Base-by-base conservation (phyloP, 495 filamentous ascomycete genomes). In the Penicillium atrosanguineum region DNA sequence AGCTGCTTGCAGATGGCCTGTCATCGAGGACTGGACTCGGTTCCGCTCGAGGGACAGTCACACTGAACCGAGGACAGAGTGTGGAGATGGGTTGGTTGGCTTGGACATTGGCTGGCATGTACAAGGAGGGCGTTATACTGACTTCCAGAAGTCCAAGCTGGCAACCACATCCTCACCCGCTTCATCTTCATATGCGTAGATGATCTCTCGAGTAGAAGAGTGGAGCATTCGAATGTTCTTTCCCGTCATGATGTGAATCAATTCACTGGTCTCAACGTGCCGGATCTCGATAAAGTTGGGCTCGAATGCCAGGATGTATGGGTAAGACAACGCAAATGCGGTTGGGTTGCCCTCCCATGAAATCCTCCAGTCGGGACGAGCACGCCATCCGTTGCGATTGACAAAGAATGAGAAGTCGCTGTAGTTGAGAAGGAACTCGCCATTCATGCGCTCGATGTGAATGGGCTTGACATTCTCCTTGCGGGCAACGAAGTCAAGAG, bases 361-460 rank as follows among this genome's bases (percentile, higher is more conserved):
- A 61, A 99, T 95, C 55, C 84, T 86, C 95, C 95, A 99, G 64
- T 99, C 95, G 16, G 91, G 88, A 55, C 91, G 80, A 31, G 93
- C 91, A 48, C 95, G 83, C 95, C 95, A 99, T 23, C 95, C 95
- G 67, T 99, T 96, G 47, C 94, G 83, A 71, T 99, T 97, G 62
- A 99, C 94, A 63, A 96, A 99, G 80, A 99, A 97, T 18, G 89
- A 95, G 68, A 96, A 97, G 61, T 99, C 95, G 19, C 89, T 90
- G 71, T 99, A 99, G 69, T 96, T 97, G 48, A 99, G 82, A 39
- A 99, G 79, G 80, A 99, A 99, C 67, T 97, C 95, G 57, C 91
- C 90, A 57, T 93, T 90, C 62, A 97, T 84, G 18, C 95, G 87
- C 68, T 97, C 95, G 64, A 99, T 97, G 61, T 96, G 91, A 54